phyloP scores from a whole-genome alignment of 257 asterid species.

The Solanum dulcamara region DNA sequence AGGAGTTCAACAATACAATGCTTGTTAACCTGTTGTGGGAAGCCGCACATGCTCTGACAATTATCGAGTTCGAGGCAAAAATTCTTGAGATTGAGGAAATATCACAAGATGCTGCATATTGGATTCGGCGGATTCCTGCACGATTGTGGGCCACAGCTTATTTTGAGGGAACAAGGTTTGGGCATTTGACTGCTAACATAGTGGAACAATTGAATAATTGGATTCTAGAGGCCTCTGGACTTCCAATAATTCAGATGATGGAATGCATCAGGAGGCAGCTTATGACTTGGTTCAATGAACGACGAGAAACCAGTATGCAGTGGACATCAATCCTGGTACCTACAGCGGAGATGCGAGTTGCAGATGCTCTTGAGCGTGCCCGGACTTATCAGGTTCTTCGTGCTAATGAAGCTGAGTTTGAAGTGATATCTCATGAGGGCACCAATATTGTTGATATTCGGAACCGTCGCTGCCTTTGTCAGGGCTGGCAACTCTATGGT shows the following conservation, averaged over 20 bases:
- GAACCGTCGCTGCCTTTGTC: constrained; percentile 62
- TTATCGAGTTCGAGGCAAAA: constrained; percentile 64
- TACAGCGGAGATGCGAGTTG: constrained; percentile 72
- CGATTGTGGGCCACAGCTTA: constrained; percentile 88
- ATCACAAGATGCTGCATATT: constrained; percentile 83
- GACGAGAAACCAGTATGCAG: constrained; percentile 86
- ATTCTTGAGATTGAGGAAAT: constrained; percentile 71
- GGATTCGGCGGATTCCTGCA: constrained; percentile 73
- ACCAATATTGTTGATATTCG: constrained; percentile 77
- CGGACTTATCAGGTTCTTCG: constrained; percentile 89
- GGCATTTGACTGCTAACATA: constrained; percentile 73
- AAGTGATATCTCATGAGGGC: constrained; percentile 90
- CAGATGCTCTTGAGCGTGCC: constrained; percentile 87
- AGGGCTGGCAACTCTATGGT: constrained; percentile 92
- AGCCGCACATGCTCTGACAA: constrained; percentile 77
- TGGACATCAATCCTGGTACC: constrained; percentile 95
- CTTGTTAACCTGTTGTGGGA: constrained; percentile 86
- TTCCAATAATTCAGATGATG: constrained; percentile 88
- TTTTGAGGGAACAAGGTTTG: constrained; percentile 81
- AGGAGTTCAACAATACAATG: constrained; percentile 77
- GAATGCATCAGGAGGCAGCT: constrained; percentile 89
- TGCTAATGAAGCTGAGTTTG: constrained; percentile 90
- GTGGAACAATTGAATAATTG: constrained; percentile 63
- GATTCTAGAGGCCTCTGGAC: constrained; percentile 83
- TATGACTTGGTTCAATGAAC: constrained; percentile 93